phyloP scores from a whole-genome alignment of 2,329 filamentous ascomycete genomes.

The Trichophaea hybrida region DNA sequence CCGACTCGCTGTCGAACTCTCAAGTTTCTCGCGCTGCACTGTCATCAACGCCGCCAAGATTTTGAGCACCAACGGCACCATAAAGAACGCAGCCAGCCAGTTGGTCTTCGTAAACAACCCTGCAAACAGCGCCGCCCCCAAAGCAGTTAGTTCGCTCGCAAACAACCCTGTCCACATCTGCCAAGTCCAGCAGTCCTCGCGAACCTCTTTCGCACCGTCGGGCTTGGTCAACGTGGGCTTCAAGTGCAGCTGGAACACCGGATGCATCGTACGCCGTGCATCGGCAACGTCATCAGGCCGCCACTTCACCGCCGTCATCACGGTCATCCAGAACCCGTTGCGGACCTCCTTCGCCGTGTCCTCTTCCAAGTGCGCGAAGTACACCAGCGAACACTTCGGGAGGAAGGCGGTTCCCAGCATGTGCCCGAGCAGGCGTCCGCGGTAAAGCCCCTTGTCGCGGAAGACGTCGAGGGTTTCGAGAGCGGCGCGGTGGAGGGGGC shows the following conservation, averaged over 20 bases:
- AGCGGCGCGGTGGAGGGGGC: constrained; percentile 21
- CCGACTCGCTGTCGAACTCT: background rate
- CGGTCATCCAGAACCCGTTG: background rate
- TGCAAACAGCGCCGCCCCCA: background rate
- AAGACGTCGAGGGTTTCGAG: constrained; percentile 17
- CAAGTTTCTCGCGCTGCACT: constrained; percentile 12
- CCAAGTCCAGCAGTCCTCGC: background rate
- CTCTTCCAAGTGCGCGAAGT: background rate
- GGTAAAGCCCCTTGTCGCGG: constrained; percentile 16
- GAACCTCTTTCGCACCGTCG: background rate
- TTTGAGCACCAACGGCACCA: background rate
- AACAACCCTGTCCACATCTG: background rate
- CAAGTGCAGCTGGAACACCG: background rate
- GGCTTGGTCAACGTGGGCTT: background rate
- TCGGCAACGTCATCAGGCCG: background rate
- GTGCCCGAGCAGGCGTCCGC: constrained; percentile 1
- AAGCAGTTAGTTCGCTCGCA: background rate
- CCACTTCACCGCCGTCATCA: background rate
- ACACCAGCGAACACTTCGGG: background rate
- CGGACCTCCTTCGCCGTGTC: background rate
- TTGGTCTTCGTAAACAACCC: background rate
- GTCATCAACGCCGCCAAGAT: background rate
- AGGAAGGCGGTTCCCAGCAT: background rate
- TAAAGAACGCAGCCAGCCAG: background rate
- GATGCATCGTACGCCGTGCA: background rate